phyloP scores from a whole-genome alignment of 768 basidiomycete species.

The Kwoniella dendrophila region DNA sequence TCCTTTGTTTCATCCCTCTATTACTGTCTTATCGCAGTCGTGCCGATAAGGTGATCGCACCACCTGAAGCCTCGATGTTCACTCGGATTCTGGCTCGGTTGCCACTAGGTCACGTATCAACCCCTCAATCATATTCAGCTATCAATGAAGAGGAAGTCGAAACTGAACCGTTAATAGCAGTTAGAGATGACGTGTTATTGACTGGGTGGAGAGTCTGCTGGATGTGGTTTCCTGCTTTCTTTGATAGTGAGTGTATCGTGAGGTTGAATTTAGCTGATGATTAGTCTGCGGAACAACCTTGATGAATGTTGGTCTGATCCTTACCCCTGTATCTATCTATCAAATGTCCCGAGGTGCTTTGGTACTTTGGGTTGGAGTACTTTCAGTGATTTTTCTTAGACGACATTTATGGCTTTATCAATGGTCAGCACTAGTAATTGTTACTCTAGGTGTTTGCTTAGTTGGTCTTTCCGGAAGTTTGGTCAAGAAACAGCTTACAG shows the following conservation, averaged over 20 bases:
- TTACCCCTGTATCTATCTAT: constrained; percentile 95
- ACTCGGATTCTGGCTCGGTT: constrained; percentile 26
- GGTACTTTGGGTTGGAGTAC: constrained; percentile 87
- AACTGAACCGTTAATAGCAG: not conserved
- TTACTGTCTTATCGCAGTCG: constrained; percentile 43
- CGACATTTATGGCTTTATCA: constrained; percentile 86
- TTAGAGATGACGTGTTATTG: constrained; percentile 20
- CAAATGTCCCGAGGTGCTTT: constrained; percentile 86
- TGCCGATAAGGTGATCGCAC: constrained; percentile 1
- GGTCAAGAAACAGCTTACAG: constrained; percentile 65
- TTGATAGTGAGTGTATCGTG: constrained; percentile 42
- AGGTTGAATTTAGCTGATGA: not conserved
- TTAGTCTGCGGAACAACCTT: constrained; percentile 68
- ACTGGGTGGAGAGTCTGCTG: constrained; percentile 40
- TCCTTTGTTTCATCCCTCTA: constrained; percentile 62
- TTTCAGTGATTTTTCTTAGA: constrained; percentile 86
- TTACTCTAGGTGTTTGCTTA: constrained; percentile 61
- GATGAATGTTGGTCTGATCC: constrained; percentile 94
- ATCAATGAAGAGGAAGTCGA: constrained; percentile 18
- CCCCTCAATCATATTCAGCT: constrained; percentile 18
- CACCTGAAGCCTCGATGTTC: constrained; percentile 31
- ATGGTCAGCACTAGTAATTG: constrained; percentile 88
- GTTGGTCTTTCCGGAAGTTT: constrained; percentile 81
- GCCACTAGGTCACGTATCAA: constrained; percentile 18
- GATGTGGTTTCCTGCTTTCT: constrained; percentile 55